phyloP scores from a whole-genome alignment of 2,329 filamentous ascomycete genomes.

The Harringtonia aguacate region DNA sequence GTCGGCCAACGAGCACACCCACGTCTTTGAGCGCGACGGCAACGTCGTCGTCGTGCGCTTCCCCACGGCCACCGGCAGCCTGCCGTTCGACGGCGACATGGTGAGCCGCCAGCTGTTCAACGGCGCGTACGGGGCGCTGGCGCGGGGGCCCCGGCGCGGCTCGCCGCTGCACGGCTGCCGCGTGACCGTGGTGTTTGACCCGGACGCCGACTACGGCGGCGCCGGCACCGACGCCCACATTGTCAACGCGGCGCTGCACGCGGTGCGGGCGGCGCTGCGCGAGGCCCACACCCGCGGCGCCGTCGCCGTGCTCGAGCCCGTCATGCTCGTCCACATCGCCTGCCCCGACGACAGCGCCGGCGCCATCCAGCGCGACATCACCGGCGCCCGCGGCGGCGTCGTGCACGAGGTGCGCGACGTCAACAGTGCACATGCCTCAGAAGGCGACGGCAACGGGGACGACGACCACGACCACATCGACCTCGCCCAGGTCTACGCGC shows the following conservation, averaged over 20 bases:
- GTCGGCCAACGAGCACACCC: background rate
- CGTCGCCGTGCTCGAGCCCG: conserved; percentile 74
- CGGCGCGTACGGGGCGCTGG: conserved; percentile 72
- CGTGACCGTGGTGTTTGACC: conserved; percentile 60
- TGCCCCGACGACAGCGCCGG: conserved; percentile 77
- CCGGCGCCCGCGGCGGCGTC: conserved; percentile 62
- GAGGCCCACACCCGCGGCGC: conserved; percentile 47
- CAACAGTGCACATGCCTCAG: conserved; percentile 19
- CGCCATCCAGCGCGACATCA: conserved; percentile 71
- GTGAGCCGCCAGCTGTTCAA: conserved; percentile 57
- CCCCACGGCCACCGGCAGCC: conserved; percentile 27
- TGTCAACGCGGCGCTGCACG: conserved; percentile 48
- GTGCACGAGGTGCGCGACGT: conserved; percentile 58
- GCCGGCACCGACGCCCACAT: conserved; percentile 57
- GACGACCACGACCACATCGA: conserved; percentile 44
- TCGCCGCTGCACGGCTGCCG: conserved; percentile 71
- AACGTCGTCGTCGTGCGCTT: conserved; percentile 54
- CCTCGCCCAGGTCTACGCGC: conserved; percentile 68
- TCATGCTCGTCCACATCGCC: conserved; percentile 82
- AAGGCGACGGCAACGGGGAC: conserved; percentile 22
- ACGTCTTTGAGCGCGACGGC: conserved; percentile 43
- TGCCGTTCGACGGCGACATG: conserved; percentile 38
- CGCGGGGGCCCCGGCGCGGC: conserved; percentile 69
- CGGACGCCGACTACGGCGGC: conserved; percentile 51
- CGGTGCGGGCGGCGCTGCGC: conserved; percentile 59